Conservation (phyloP, 2,329 filamentous ascomycete species). For the Talaromyces verruculosus region DNA sequence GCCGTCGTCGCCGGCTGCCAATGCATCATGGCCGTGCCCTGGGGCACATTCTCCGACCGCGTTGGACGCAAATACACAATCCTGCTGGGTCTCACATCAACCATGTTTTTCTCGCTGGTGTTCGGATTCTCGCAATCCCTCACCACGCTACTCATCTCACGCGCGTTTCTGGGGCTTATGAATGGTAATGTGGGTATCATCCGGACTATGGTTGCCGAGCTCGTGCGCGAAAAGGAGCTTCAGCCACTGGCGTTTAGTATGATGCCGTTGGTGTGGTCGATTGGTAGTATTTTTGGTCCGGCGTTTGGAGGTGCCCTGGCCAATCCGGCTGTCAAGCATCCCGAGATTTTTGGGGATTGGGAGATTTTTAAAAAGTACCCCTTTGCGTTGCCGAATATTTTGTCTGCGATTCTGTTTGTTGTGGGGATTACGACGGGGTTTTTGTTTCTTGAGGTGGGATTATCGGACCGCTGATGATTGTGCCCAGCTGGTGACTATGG, state of each 20-base stretch:
- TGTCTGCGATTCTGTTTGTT: conserved; percentile 73
- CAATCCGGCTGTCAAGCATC: conserved; percentile 73
- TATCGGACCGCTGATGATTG: neutral
- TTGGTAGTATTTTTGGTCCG: conserved; percentile 85
- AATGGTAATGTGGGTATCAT: conserved; percentile 95
- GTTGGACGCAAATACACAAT: conserved; percentile 83
- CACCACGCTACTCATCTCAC: conserved; percentile 73
- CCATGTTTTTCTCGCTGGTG: conserved; percentile 75
- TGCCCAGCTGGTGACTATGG: neutral
- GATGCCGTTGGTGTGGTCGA: conserved; percentile 88
- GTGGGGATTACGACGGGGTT: conserved; percentile 71
- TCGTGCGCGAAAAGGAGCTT: conserved; percentile 81
- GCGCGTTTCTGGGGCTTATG: conserved; percentile 75
- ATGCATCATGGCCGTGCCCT: conserved; percentile 68
- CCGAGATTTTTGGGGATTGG: conserved; percentile 65
- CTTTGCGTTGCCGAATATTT: conserved; percentile 79
- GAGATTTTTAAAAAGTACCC: conserved; percentile 73
- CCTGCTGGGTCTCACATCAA: conserved; percentile 69
- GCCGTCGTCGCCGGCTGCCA: conserved; percentile 72
- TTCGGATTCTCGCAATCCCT: conserved; percentile 83
- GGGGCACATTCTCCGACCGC: conserved; percentile 74
- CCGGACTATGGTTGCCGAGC: conserved; percentile 82
- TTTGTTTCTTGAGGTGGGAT: conserved; percentile 70
- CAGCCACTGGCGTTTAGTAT: conserved; percentile 88
- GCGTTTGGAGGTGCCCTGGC: conserved; percentile 84